Base-by-base conservation (phyloP, 208 protist genomes). In the Trypanosoma lewisi region DNA sequence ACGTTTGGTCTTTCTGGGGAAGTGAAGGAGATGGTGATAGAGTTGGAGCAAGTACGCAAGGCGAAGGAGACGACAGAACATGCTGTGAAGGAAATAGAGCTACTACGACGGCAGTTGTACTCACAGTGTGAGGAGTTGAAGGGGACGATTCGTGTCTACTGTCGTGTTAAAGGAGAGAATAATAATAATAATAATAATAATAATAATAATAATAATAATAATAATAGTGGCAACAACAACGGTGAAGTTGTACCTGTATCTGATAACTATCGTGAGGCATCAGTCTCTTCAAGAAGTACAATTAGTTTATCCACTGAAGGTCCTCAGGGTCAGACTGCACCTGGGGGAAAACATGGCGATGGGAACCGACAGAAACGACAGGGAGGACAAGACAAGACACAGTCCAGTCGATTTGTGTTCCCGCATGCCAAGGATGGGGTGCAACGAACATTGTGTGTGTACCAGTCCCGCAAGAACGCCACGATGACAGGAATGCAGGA, bases 61-160 rank as follows among this genome's bases (percentile, higher is more conserved):
- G 45, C 70, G 50, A 68, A 68, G 42, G 58, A 70, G 14, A 48
- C 61, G 17, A 39, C 65, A 16, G 69, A 73, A 17, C 52, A 76
- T 21, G 56, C 50, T 48, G 66, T 76, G 34, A 84, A 83, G 79
- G 60, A 85, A 69, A 60, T 36, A 12, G 86, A 96, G 75, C 31
- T 96, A 55, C n/a, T 66, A 3, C 85, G 89, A 28, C 78, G 89
- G 11, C 80, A 78, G 63, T 72, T 92, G 28, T 89, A 82, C 69
- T 78, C 83, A 11, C 70, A 73, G 16, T 90, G 79, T 59, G 89
- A 95, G 67, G 89, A 93, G 70, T 49, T 97, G 27, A 93, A 94
- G 45, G 92, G 92, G 12, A 85, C 87, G 5, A 97, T 97, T 67
- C 83, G 92, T 17, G 92, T 97, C 33, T 96, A 91, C 74, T 95